Evolutionary conservation across 176 grass and related monocot genomes (phyloP), one percentile per base, ranked within the genome.

Genomic region (Musa beccarii): DNA sequence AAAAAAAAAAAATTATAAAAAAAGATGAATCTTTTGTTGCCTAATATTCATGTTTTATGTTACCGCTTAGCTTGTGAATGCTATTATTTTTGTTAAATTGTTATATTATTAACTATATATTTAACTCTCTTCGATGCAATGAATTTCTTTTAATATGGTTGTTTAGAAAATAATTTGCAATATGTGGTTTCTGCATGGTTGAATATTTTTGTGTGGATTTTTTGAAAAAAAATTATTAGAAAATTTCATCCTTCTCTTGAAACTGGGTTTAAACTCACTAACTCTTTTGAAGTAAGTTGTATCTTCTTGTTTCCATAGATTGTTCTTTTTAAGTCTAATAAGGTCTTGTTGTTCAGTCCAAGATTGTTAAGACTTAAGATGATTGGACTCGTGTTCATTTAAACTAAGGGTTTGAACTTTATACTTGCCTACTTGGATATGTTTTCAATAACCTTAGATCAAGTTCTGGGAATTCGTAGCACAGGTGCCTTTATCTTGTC

Each of bases 21-120:
- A 1, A n/a, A 70, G 3, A 20, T 51, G 17, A 70, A 20, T 49
- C 2, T 70, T 20, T 70, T 17, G 2, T 51, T 51, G 17, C 34
- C 43, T 70, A 20, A 51, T 51, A 51, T 81, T 85, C 62, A 70
- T 83, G 54, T 66, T 57, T 52, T 63, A 24, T 74, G 11, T 71
- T 54, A 21, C 66, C 66, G 10, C 20, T 21, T 22, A 67, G 68
- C 7, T 70, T 70, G 51, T 20, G 63, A 29, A 26, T 28, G 24
- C 63, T 13, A 66, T 22, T 66, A 1, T 65, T 66, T 19, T 4
- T 26, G 21, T 65, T 12, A 2, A 65, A 19, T 61, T 11, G 10
- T 29, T 66, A 21, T 66, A 28, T 29, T 29, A 10, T 66, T 66
- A 61, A 61, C n/a, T 61, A n/a, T n/a, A 61, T n/a, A 8, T 61